Base-by-base conservation (phyloP, 1,284 basidiomycete species). In the Sanghuangporus sanghuang region DNA sequence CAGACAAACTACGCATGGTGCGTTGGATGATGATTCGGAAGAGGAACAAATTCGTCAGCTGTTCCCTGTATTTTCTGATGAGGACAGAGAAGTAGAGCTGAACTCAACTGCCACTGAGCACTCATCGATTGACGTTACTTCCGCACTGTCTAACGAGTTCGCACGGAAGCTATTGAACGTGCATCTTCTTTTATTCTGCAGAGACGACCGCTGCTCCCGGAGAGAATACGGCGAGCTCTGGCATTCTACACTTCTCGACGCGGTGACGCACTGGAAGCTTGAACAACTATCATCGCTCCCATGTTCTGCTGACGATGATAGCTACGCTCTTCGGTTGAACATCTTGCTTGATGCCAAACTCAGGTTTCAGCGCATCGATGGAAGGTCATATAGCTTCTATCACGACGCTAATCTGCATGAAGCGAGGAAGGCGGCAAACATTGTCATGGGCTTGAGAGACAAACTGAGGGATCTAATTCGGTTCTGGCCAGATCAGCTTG, bases 401-500 rank as follows among this genome's bases (percentile, higher is more conserved):
- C 71, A 74, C 23, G 92, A 93, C 68, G 67, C 84, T 9, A 93
- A 95, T 71, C 77, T 90, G 36, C 76, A 75, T 1, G 90, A 96
- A 73, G 79, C 86, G 14, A 82, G 79, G 66, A 91, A 85, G 71
- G 89, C 82, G 0, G 76, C 83, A 7, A 73, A 71, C 0, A 70
- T 89, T 18, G 73, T 96, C 2, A 70, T 74, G 11, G 71, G 78
- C 0, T 77, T 96, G 39, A 76, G 79, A 49, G 64, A 68, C 1
- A 83, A 87, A 2, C 78, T 97, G 23, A 70, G 78, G 18, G 63
- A 59, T 1, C 80, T 98, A 23, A 82, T 92, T 44, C 75, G 78
- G 64, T 90, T 95, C 68, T 98, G 95, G 95, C 96, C 97, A 0
- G 97, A 99, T 68, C 97, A 99, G 73, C 95, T 96, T 89, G 94